Evolutionary conservation across 2,329 filamentous ascomycete species (phyloP), one percentile per base, ranked within the genome.

Genomic region (Lithohypha guttulata): DNA sequence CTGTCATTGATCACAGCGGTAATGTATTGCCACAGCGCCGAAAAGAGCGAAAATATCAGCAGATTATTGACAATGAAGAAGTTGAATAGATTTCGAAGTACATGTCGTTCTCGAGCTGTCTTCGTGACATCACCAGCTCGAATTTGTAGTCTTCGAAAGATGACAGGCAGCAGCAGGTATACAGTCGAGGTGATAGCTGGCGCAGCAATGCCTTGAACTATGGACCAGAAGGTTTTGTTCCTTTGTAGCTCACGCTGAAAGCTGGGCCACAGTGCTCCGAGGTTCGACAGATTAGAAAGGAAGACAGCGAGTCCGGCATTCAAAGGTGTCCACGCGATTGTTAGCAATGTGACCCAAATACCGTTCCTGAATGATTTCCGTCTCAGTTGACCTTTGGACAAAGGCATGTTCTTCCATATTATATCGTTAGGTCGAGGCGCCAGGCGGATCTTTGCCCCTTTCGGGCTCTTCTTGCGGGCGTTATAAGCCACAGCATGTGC

Each of bases 51-150:
- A 61, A 96, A 96, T 42, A 96, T 79, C 49, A 98, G 68, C 40
- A 98, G 62, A 56, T 96, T 96, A 72, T 98, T 98, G 69, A 98
- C 86, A 37, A 95, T 75, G 61, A 98, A 98, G 65, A 98, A 98
- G 13, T 83, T 74, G 62, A 93, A 98, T 2, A 98, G 71, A 60
- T 93, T 93, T 46, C 77, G 79, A 43, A 91, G 72, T 37, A 98
- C 91, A 59, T 96, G 89, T 20, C 85, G 74, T 58, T 98, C 91
- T 39, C 91, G 77, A 18, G 84, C 84, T 0, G 84, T 93, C 63
- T 96, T 98, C 33, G 85, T 93, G 48, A 82, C 73, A 56, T 96
- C 89, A 47, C 91, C 91, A 3, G 84, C 82, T 49, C 75, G 75
- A 44, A 86, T 80, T 4, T 85, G 81, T 25, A 98, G 69, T 15